Evolutionary conservation across 345 rosid genomes (phyloP).

Genomic region (Brassica rapa): DNA sequence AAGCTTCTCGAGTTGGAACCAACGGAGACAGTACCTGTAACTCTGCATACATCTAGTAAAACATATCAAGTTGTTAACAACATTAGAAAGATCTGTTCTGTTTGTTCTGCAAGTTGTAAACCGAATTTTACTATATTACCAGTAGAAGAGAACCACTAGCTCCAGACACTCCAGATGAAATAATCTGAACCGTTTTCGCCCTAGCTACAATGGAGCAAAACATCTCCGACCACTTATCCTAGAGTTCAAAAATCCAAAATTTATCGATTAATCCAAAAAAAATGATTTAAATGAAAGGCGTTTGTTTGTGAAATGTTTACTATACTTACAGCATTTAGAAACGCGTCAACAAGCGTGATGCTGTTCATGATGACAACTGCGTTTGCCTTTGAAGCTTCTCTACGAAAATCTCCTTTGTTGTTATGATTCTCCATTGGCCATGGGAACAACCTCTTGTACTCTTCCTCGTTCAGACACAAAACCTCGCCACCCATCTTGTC

Average conservation of each 20-base stretch:
- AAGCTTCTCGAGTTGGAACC: conserved; percentile 77
- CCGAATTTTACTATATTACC: conserved; percentile 45
- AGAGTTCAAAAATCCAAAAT: neutral
- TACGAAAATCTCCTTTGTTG: conserved; percentile 43
- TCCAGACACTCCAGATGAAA: conserved; percentile 62
- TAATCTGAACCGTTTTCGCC: conserved; percentile 76
- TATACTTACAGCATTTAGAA: conserved; percentile 72
- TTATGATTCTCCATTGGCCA: conserved; percentile 58
- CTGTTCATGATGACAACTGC: conserved; percentile 90
- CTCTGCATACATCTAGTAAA: conserved; percentile 79
- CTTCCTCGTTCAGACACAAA: conserved; percentile 62
- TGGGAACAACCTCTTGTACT: conserved; percentile 64
- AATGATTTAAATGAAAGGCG: neutral
- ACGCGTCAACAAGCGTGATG: conserved; percentile 75
- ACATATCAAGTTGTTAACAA: conserved; percentile 1
- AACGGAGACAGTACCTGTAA: conserved; percentile 79
- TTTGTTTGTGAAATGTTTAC: neutral
- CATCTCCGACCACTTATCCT: conserved; percentile 91
- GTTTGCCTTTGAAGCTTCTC: conserved; percentile 75
- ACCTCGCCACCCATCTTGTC: conserved; percentile 38
- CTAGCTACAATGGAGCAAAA: conserved; percentile 86
- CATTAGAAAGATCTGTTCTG: neutral
- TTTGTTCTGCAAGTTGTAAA: neutral
- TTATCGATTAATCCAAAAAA: neutral
- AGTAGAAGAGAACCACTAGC: conserved; percentile 82